Evolutionary conservation across 345 rosid genomes (phyloP).

Genomic region (Psidium friedrichsthalianum): DNA sequence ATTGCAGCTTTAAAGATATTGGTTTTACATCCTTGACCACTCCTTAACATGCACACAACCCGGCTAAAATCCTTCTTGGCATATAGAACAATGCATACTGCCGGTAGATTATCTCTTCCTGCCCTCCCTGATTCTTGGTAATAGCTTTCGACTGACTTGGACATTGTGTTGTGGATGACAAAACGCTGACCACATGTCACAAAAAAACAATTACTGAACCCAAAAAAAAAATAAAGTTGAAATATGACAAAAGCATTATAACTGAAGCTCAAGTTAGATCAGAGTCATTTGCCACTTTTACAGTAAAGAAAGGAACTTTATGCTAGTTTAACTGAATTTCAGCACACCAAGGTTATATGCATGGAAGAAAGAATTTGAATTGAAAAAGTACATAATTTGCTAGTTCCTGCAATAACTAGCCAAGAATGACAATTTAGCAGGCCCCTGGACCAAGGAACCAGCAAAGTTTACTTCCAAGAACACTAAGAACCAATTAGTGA

Average conservation of each 20-base stretch:
- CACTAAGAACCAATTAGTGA: neutral
- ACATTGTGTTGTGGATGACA: slow-evolving; percentile 80
- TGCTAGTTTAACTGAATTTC: neutral
- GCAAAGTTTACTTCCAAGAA: neutral
- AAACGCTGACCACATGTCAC: slow-evolving; percentile 42
- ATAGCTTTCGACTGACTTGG: slow-evolving; percentile 90
- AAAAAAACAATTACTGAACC: neutral
- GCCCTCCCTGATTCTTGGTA: slow-evolving; percentile 98
- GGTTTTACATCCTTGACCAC: slow-evolving; percentile 56
- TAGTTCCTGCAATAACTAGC: neutral
- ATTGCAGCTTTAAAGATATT: slow-evolving; percentile 63
- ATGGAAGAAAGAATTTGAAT: neutral
- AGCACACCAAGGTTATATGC: neutral
- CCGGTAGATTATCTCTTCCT: slow-evolving; percentile 65
- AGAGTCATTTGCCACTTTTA: neutral
- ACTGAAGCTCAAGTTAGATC: neutral
- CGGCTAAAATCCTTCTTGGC: slow-evolving; percentile 94
- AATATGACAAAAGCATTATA: neutral
- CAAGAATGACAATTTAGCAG: neutral
- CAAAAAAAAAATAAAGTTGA: neutral
- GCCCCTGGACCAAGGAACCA: neutral
- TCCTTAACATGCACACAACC: slow-evolving; percentile 81
- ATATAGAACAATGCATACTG: slow-evolving; percentile 61
- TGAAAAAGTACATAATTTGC: neutral
- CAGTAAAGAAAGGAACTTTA: neutral